Conservation (phyloP, 1,284 basidiomycete genomes). For the Coniophora puteana region DNA sequence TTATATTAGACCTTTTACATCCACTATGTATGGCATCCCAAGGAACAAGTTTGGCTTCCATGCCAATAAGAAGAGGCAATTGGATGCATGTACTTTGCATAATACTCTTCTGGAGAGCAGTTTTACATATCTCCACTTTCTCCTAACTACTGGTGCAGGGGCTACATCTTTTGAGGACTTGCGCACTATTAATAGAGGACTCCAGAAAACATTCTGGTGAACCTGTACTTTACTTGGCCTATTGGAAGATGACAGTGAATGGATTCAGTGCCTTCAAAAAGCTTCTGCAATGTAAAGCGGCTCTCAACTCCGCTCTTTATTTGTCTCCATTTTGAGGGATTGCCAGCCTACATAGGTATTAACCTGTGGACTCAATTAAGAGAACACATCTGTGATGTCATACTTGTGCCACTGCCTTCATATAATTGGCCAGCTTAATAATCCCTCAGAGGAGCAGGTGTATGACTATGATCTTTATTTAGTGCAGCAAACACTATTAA, state of each 20-base stretch:
- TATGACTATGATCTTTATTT: conserved; percentile 40
- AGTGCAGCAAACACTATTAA: conserved; percentile 26
- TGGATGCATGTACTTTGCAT: conserved; percentile 30
- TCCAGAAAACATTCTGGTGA: conserved; percentile 19
- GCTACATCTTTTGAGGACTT: conserved; percentile 29
- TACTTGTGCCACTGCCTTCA: conserved; percentile 8
- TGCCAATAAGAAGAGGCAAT: conserved; percentile 16
- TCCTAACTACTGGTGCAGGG: conserved; percentile 26
- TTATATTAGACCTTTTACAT: no score
- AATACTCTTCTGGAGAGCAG: conserved; percentile 22
- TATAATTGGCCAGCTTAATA: conserved; percentile 3
- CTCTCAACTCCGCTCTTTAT: conserved; percentile 23
- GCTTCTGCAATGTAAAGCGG: conserved; percentile 29
- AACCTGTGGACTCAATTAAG: conserved; percentile 24
- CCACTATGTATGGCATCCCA: no score
- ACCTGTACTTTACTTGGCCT: conserved; percentile 31
- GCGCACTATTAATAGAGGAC: conserved; percentile 15
- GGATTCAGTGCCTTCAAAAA: conserved; percentile 28
- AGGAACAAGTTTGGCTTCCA: no score
- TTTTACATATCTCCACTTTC: conserved; percentile 32
- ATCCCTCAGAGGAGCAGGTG: conserved; percentile 27
- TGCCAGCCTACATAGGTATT: conserved; percentile 21
- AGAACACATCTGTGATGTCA: conserved; percentile 29
- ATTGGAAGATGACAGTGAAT: conserved; percentile 34
- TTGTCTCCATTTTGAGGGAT: conserved; percentile 27